Evolutionary conservation across 1,284 basidiomycete species (phyloP).

Genomic region (Porodaedalea pini): DNA sequence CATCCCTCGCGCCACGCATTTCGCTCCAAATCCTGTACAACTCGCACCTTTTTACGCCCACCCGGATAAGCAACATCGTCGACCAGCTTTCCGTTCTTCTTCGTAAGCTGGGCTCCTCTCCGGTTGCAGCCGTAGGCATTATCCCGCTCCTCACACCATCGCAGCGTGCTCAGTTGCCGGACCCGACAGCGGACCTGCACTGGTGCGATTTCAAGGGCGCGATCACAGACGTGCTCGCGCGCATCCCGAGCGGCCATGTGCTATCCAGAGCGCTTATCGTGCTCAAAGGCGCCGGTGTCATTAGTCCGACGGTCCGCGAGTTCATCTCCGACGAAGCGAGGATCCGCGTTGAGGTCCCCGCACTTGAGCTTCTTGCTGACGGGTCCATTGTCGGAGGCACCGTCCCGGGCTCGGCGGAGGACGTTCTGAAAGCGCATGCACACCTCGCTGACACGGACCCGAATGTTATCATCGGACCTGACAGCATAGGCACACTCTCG

Average conservation of each 20-base stretch:
- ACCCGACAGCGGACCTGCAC: slow-evolving; percentile 86
- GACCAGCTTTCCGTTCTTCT: slow-evolving; percentile 86
- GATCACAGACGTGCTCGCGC: slow-evolving; percentile 85
- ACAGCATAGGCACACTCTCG: slow-evolving; percentile 91
- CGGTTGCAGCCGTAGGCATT: slow-evolving; percentile 63
- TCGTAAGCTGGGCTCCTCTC: slow-evolving; percentile 65
- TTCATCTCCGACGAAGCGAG: slow-evolving; percentile 80
- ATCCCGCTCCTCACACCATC: slow-evolving; percentile 76
- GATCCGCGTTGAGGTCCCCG: slow-evolving; percentile 92
- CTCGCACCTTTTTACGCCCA: slow-evolving; percentile 86
- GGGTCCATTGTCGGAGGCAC: slow-evolving; percentile 70
- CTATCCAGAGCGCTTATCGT: slow-evolving; percentile 92
- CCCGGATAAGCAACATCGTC: slow-evolving; percentile 75
- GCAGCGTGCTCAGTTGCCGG: slow-evolving; percentile 74
- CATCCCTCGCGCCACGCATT: slow-evolving; percentile 74
- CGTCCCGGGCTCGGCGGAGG: slow-evolving; percentile 28
- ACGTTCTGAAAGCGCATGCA: slow-evolving; percentile 52
- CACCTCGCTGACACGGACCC: slow-evolving; percentile 70
- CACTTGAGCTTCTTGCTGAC: slow-evolving; percentile 69
- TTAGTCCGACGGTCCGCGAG: slow-evolving; percentile 80
- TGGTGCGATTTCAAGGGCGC: slow-evolving; percentile 98
- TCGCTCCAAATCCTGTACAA: slow-evolving; percentile 91
- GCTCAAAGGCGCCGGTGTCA: slow-evolving; percentile 85
- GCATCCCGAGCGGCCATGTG: slow-evolving; percentile 78
- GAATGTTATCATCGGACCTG: slow-evolving; percentile 85